Evolutionary conservation across 139 green algal species (phyloP), one percentile per base, ranked within the genome.

Genomic region (Chlorella sp.): DNA sequence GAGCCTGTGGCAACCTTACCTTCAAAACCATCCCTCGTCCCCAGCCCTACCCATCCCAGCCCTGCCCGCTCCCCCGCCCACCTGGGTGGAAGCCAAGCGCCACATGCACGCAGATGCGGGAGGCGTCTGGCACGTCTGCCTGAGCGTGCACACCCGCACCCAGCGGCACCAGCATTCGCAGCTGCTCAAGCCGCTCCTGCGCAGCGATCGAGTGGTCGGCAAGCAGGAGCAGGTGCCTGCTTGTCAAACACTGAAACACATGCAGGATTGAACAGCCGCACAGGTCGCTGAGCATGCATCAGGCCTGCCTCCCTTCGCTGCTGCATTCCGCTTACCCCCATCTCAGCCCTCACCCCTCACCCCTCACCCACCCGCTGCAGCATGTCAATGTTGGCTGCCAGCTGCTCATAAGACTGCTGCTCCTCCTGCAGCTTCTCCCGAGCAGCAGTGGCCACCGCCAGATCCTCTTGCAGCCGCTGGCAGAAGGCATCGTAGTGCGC

Each of bases 141-240:
- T 78, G 70, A 5, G 70, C 70, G 5, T 78, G 70, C 70, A 78
- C 39, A 15, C 70, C 70, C 26, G 70, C 70, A 3, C 70, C 70
- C 70, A 78, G 39, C 70, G 70, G 70, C 39, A 78, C 70, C 39
- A 78, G 70, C 70, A 41, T 38, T 26, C 39, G 36, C 70, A 78
- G 39, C 32, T 18, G 32, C 17, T 17, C 23, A 39, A 78, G 70
- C 70, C 60, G 26, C 41, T 78, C 70, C 70, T 78, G 70, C 9
- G 39, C 39, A 78, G 64, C 4, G 60, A 11, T 32, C n/a, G n/a
- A n/a, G n/a, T n/a, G n/a, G n/a, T n/a, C n/a, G n/a, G n/a, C n/a
- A n/a, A n/a, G n/a, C n/a, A n/a, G n/a, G n/a, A n/a, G n/a, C n/a
- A n/a, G n/a, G n/a, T n/a, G n/a, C n/a, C n/a, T n/a, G n/a, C n/a